Conservation (phyloP, 2,329 filamentous ascomycete genomes). For the Neonectria hederae region DNA sequence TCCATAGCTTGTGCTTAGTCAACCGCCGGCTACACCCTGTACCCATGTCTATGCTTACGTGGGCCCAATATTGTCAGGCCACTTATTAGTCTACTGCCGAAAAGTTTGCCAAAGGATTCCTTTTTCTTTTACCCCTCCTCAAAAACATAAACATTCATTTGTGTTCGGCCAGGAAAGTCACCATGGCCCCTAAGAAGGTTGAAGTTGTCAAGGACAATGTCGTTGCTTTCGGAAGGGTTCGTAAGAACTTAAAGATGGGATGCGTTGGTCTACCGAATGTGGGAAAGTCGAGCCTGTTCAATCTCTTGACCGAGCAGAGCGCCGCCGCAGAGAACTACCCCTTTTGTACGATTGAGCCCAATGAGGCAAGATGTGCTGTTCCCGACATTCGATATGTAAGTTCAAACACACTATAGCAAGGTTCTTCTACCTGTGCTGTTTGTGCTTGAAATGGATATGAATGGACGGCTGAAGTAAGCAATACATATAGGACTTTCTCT, state of each 20-base stretch:
- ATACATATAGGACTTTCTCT: conserved; percentile 52
- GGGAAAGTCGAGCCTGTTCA: conserved; percentile 57
- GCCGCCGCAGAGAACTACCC: conserved; percentile 57
- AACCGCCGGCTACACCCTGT: conserved; percentile 2
- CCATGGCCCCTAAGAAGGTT: conserved; percentile 55
- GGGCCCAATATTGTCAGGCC: conserved; percentile 38
- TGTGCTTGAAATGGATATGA: too few relatives aligned
- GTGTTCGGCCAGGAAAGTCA: conserved; percentile 18
- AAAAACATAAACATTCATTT: conserved; percentile 11
- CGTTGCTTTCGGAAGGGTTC: conserved; percentile 55
- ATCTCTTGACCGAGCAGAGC: conserved; percentile 57
- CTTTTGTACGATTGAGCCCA: conserved; percentile 58
- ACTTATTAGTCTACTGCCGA: conserved; percentile 21
- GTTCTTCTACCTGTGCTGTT: too few relatives aligned
- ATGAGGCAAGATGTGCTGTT: conserved; percentile 56
- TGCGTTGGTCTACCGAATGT: conserved; percentile 58
- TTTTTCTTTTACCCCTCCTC: conserved; percentile 16
- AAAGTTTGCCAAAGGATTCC: conserved; percentile 35
- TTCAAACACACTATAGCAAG: conserved; percentile 6
- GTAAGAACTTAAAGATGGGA: conserved; percentile 58
- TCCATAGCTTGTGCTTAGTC: conserved; percentile 1
- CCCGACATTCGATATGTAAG: conserved; percentile 56
- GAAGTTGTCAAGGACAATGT: conserved; percentile 54
- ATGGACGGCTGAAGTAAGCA: conserved; percentile 14
- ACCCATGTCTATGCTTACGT: conserved; percentile 38